Conservation (phyloP, 805 yeast genomes). For the Kodamaea lidongshanica region DNA sequence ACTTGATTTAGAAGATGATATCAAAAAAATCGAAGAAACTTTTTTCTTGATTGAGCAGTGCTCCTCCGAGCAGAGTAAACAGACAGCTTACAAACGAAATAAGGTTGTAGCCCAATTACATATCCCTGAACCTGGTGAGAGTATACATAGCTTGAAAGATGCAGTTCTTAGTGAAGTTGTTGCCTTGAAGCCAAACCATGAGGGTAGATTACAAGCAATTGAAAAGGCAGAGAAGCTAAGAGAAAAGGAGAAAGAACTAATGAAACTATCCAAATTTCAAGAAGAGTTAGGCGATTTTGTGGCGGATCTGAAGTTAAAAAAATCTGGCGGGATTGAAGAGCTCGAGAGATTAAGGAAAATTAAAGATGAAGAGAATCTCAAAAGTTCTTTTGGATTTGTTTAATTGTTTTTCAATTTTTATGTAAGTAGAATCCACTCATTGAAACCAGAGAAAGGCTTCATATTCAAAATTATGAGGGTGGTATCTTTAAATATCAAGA, state of each 20-base stretch:
- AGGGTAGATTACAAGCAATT: constrained; percentile 79
- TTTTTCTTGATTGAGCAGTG: constrained; percentile 76
- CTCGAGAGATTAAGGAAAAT: constrained; percentile 61
- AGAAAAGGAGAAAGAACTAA: constrained; percentile 57
- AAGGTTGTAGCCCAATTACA: constrained; percentile 38
- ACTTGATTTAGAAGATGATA: constrained; percentile 72
- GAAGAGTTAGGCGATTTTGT: constrained; percentile 85
- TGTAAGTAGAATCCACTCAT: too few species aligned
- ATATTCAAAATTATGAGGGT: too few species aligned
- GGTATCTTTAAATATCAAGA: too few species aligned
- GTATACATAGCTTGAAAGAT: constrained; percentile 55
- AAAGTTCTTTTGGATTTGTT: constrained; percentile 34
- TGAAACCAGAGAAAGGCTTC: too few species aligned
- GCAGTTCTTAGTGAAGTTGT: constrained; percentile 77
- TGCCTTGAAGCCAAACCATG: constrained; percentile 77
- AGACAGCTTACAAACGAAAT: constrained; percentile 37
- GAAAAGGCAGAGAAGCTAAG: constrained; percentile 79
- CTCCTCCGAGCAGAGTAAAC: constrained; percentile 68
- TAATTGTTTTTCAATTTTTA: constrained; percentile 9
- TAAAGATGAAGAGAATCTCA: constrained; percentile 68
- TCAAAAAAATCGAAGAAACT: constrained; percentile 75
- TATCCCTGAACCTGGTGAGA: constrained; percentile 58
- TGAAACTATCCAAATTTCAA: constrained; percentile 60
- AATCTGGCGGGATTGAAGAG: constrained; percentile 86
- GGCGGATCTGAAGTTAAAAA: constrained; percentile 65